phyloP scores from a whole-genome alignment of 2,329 filamentous ascomycete species.

The Leptographium flavum region DNA sequence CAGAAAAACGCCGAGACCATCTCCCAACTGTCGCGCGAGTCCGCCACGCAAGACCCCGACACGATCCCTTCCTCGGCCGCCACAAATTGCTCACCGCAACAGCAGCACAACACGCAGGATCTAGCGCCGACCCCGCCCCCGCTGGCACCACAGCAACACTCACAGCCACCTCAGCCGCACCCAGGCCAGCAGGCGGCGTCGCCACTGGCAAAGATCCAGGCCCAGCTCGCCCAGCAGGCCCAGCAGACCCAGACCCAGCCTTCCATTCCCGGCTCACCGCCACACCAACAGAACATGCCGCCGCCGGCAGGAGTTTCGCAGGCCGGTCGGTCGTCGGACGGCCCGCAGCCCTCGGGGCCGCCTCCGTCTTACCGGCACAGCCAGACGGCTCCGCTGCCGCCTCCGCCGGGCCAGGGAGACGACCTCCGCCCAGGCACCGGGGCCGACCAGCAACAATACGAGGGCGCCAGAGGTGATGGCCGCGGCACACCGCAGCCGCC shows the following conservation, averaged over 20 bases:
- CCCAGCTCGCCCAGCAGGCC: background rate
- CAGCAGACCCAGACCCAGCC: background rate
- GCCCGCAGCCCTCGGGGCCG: constrained; percentile 24
- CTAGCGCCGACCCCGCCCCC: constrained; percentile 9
- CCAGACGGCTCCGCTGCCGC: constrained; percentile 26
- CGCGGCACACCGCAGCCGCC: constrained; percentile 43
- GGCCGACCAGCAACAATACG: constrained; percentile 26
- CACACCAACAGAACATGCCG: constrained; percentile 26
- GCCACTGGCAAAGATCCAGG: too few relatives aligned
- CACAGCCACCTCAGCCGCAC: constrained; percentile 19
- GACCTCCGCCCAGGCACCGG: constrained; percentile 13
- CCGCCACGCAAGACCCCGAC: constrained; percentile 36
- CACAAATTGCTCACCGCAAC: constrained; percentile 19
- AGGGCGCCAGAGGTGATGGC: constrained; percentile 31
- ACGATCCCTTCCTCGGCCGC: constrained; percentile 16
- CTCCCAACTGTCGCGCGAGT: constrained; percentile 50
- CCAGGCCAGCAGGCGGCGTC: constrained; percentile 12
- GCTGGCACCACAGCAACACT: constrained; percentile 1
- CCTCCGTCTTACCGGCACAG: constrained; percentile 39
- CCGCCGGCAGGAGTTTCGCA: constrained; percentile 27
- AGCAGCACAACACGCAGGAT: constrained; percentile 13
- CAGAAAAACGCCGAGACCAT: constrained; percentile 42
- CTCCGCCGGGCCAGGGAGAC: constrained; percentile 15
- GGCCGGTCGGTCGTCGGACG: constrained; percentile 33
- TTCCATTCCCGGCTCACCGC: background rate